phyloP scores from a whole-genome alignment of 2,329 filamentous ascomycete genomes.

The Decorospora gaudefroyi region DNA sequence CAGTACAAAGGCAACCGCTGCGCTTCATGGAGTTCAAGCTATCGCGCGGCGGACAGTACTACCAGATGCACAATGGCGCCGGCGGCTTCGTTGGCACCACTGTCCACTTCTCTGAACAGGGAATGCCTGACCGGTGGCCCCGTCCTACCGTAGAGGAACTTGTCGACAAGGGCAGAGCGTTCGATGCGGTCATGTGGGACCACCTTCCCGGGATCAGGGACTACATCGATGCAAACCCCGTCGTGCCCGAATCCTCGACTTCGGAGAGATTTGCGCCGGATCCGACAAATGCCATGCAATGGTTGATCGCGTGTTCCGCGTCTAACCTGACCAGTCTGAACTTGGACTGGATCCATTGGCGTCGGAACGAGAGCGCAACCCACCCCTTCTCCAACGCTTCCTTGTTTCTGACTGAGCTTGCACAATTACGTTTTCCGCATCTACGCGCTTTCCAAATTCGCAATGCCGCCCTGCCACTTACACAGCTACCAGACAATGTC shows the following conservation, averaged over 20 bases:
- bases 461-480: conserved; percentile 49
- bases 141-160: conserved; percentile 18
- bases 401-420: conserved; percentile 33
- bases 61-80: conserved; percentile 37
- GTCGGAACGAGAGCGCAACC: conserved; percentile 20
- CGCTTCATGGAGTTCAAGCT: conserved; percentile 31
- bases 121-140: conserved; percentile 7
- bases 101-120: conserved; percentile 25
- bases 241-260: conserved; percentile 5
- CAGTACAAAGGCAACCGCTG: conserved; percentile 21
- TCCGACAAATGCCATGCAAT: conserved; percentile 20
- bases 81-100: conserved; percentile 41
- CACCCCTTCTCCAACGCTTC: conserved; percentile 13
- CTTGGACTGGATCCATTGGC: conserved; percentile 46
- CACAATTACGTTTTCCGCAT: conserved; percentile 49
- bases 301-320: conserved; percentile 26
- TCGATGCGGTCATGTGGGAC: conserved; percentile 36
- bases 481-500: conserved; percentile 43
- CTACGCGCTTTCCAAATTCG: conserved; percentile 54
- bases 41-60: conserved; percentile 36
- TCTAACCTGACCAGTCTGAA: conserved; percentile 41
- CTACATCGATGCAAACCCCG: conserved; percentile 23
- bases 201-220: conserved; percentile 31
- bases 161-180: conserved; percentile 22
- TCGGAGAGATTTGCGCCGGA: conserved; percentile 3